phyloP scores from a whole-genome alignment of 2,329 filamentous ascomycete species.

The Ramichloridium luteum region DNA sequence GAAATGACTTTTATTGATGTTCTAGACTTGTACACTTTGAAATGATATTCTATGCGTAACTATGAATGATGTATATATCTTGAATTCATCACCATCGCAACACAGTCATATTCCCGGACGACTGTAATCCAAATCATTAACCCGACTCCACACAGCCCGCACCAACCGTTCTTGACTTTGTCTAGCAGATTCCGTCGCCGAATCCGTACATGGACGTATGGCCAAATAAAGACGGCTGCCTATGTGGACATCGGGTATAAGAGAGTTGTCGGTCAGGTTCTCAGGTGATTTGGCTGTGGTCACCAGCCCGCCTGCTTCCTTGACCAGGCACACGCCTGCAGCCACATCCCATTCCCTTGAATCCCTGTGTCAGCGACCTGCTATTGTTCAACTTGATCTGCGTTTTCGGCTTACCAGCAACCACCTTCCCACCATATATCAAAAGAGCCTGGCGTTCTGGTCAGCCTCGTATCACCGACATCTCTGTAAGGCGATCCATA shows the following conservation, averaged over 20 bases:
- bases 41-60: too few species aligned
- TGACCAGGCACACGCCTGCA: slow-evolving; percentile 58
- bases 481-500: too few species aligned
- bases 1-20: too few species aligned
- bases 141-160: slow-evolving; percentile 60
- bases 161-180: slow-evolving; percentile 59
- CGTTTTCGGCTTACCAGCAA: slow-evolving; percentile 20
- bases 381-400: too few species aligned
- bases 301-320: slow-evolving; percentile 61
- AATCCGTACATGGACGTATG: slow-evolving; percentile 55
- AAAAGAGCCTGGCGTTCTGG: too few species aligned
- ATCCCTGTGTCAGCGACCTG: slow-evolving; percentile 9
- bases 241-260: slow-evolving; percentile 48
- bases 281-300: slow-evolving; percentile 62
- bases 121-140: slow-evolving; percentile 52
- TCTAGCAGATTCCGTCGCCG: slow-evolving; percentile 48
- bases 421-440: slow-evolving; percentile 79
- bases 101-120: slow-evolving; percentile 46
- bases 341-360: slow-evolving; percentile 64
- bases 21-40: too few species aligned
- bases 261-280: slow-evolving; percentile 40
- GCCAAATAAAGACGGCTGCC: slow-evolving; percentile 61
- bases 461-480: too few species aligned
- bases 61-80: too few species aligned
- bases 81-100: too few species aligned